These are phyloP conservation scores for Lotmaria passim DNA, from an alignment of 208 protist genomes.

Conservation along the genomic window DNA sequence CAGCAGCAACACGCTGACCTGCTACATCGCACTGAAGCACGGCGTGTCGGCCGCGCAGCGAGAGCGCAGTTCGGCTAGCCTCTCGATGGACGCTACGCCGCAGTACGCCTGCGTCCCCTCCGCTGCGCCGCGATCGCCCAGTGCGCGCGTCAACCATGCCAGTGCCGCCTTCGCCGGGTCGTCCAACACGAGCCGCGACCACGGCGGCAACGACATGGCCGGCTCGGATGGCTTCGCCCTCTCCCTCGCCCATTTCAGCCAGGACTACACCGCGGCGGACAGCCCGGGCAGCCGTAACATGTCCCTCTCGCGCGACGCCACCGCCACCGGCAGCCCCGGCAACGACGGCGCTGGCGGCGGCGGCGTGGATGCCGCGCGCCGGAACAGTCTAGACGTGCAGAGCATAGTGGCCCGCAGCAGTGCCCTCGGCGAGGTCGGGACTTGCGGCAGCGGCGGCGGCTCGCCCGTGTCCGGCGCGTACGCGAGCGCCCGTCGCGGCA, in stretches of 20 bases:
- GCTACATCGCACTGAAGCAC: conserved; percentile 37
- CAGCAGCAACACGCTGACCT: conserved; percentile 54
- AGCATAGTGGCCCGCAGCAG: conserved; percentile 15
- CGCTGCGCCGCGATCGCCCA: conserved; percentile 9
- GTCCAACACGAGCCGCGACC: background rate
- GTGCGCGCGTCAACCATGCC: background rate
- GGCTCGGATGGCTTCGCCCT: conserved; percentile 23
- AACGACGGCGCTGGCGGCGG: background rate
- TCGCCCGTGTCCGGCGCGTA: conserved; percentile 20
- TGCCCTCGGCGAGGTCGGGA: background rate
- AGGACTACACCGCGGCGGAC: conserved; percentile 17
- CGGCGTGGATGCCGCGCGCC: background rate
- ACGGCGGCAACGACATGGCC: conserved; percentile 1
- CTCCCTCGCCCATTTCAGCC: conserved; percentile 36
- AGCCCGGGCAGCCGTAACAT: conserved; percentile 8
- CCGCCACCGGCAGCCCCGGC: background rate
- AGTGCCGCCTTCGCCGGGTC: background rate
- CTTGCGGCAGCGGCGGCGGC: background rate
- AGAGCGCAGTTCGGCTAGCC: conserved; percentile 3
- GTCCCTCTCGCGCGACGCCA: conserved; percentile 17
- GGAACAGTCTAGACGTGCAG: conserved; percentile 20
- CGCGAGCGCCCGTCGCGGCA: background rate
- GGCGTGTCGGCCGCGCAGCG: conserved; percentile 4
- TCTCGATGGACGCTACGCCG: background rate
- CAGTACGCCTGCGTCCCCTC: conserved; percentile 27